Evolutionary conservation across 441 rosid genomes (phyloP), one percentile per base, ranked within the genome.

Genomic region (Gossypium armourianum): DNA sequence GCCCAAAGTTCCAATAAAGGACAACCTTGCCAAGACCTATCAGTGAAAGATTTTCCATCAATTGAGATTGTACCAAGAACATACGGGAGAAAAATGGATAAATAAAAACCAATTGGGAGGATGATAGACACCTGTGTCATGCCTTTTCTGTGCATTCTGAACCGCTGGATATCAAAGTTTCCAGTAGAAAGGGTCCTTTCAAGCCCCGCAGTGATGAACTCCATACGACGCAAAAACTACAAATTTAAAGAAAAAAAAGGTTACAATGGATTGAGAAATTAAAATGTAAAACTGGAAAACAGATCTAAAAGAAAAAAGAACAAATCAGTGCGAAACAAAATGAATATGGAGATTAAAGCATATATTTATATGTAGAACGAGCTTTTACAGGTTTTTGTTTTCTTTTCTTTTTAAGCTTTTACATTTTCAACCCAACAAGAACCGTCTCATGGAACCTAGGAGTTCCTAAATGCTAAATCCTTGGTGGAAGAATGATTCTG

Each of bases 61-160:
- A 70, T 56, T 74, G 16, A 61, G 59, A 36, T 32, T 4, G 69
- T 21, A 70, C 24, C 15, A 47, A 49, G 54, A 68, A 79, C 56
- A 28, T 43, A 40, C 29, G 13, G 12, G 59, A 69, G 58, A 24
- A 74, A 52, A 55, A 74, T 15, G 59, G 64, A 52, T 60, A 77
- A 54, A 70, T 45, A 47, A 53, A 72, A 8, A 65, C 10, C 55
- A 59, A 76, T 58, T 24, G 19, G 17, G 64, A 76, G 49, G 69
- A 36, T 28, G 54, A 47, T 36, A 53, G 62, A 70, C 68, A 90
- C 99, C 97, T 94, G 97, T 72, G 97, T 85, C 91, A 92, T 86
- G 68, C 99, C 99, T 83, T 94, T 94, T 82, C 94, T 86, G 84
- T 89, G 90, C 97, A 94, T 94, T 80, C 77, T 92, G 85, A 94